Evolutionary conservation across 768 basidiomycete species (phyloP).

Genomic region (Cyathus striatus): DNA sequence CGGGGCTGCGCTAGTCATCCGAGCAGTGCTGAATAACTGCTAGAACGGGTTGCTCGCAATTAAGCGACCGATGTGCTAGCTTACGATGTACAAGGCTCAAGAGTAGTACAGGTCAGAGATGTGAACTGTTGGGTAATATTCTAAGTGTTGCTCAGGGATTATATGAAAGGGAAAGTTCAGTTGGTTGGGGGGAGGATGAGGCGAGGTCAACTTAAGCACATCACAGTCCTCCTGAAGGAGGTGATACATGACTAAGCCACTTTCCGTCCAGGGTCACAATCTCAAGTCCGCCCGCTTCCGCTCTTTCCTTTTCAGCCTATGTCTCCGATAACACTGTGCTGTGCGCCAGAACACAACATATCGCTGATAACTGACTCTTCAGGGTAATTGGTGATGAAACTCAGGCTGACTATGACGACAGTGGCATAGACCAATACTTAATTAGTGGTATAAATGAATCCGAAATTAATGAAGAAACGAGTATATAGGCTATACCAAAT

Average conservation of each 20-base stretch:
- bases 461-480: too few relatives aligned
- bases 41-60: not conserved
- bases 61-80: not conserved
- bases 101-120: too few relatives aligned
- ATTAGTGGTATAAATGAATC: not conserved
- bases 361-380: too few relatives aligned
- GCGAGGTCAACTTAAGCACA: not conserved
- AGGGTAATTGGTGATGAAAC: too few relatives aligned
- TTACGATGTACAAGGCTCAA: not conserved
- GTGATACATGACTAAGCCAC: constrained; percentile 14
- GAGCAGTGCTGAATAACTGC: not conserved
- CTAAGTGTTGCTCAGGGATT: too few relatives aligned
- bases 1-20: not conserved
- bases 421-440: too few relatives aligned
- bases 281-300: constrained; percentile 43
- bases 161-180: too few relatives aligned
- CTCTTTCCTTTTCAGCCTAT: too few relatives aligned
- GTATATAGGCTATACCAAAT: not conserved
- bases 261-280: constrained; percentile 67
- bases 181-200: too few relatives aligned
- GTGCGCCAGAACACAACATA: not conserved
- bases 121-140: too few relatives aligned
- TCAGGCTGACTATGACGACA: too few relatives aligned
- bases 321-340: not conserved
- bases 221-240: not conserved